Percentiles rank a stretch among this genome's conserved stretches.
Conservation (phyloP, 225 moss, liverwort and hornwort genomes). For the Lunularia cruciata region DNA sequence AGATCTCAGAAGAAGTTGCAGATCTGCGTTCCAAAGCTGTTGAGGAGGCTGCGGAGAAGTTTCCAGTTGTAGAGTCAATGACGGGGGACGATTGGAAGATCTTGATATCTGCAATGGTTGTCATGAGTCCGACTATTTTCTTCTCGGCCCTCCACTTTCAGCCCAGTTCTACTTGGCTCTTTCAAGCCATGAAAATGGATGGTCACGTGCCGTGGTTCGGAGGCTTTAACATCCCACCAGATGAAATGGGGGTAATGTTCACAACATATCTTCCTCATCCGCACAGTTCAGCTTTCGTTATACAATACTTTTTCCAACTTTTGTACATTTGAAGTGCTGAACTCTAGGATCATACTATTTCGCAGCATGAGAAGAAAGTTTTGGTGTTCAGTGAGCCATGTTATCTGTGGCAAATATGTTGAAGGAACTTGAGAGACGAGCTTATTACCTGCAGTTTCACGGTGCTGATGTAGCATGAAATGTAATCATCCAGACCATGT, state of each 20-base stretch:
- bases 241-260: slow-evolving; percentile 40
- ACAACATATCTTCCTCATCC: too few relatives aligned
- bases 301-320: too few relatives aligned
- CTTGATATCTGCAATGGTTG: slow-evolving; percentile 23
- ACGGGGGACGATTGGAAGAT: slow-evolving; percentile 27
- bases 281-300: neutral
- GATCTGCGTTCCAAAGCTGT: neutral
- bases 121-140: slow-evolving; percentile 26
- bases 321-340: too few relatives aligned
- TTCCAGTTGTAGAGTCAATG: neutral
- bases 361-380: too few relatives aligned
- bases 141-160: slow-evolving; percentile 35
- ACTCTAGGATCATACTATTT: too few relatives aligned
- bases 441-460: too few relatives aligned
- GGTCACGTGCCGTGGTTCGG: slow-evolving; percentile 35
- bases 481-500: too few relatives aligned
- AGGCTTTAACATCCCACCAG: slow-evolving; percentile 29
- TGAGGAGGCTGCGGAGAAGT: neutral
- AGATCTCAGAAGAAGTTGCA: neutral
- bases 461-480: too few relatives aligned
- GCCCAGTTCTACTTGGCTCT: slow-evolving; percentile 37
- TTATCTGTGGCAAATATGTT: too few relatives aligned
- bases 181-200: slow-evolving; percentile 38
- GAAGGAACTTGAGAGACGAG: too few relatives aligned
- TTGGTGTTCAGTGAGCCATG: too few relatives aligned